Conservation (phyloP, 2,329 filamentous ascomycete genomes). For the Botrytis elliptica region DNA sequence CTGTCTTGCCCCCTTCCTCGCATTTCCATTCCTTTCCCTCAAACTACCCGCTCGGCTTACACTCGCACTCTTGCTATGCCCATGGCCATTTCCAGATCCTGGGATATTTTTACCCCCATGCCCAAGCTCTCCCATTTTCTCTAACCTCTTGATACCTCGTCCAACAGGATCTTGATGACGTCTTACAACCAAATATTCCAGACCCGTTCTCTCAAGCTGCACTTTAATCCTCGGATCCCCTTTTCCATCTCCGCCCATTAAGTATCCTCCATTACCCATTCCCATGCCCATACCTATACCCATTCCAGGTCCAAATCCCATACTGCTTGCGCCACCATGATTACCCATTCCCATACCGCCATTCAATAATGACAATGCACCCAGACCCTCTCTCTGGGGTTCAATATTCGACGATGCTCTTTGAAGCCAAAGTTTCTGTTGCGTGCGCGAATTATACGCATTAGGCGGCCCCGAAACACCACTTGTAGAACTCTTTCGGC, state of each 20-base stretch:
- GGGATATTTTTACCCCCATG: slow-evolving; percentile 53
- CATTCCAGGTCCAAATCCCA: slow-evolving; percentile 6
- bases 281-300: not conserved
- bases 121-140: slow-evolving; percentile 49
- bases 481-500: slow-evolving; percentile 33
- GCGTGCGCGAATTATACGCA: slow-evolving; percentile 55
- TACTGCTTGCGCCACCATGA: slow-evolving; percentile 23
- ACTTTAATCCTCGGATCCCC: slow-evolving; percentile 63
- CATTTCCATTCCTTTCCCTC: slow-evolving; percentile 16
- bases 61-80: slow-evolving; percentile 18
- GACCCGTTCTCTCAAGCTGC: slow-evolving; percentile 66
- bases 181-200: slow-evolving; percentile 73
- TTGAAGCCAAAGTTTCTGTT: slow-evolving; percentile 74
- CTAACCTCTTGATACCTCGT: slow-evolving; percentile 57
- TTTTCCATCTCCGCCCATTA: slow-evolving; percentile 43
- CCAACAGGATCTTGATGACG: slow-evolving; percentile 70
- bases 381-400: slow-evolving; percentile 43
- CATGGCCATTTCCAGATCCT: slow-evolving; percentile 37
- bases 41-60: slow-evolving; percentile 28
- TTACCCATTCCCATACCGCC: slow-evolving; percentile 30
- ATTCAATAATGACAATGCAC: slow-evolving; percentile 38
- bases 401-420: slow-evolving; percentile 71
- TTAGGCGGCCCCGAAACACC: slow-evolving; percentile 32
- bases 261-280: slow-evolving; percentile 30
- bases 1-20: slow-evolving; percentile 42